Conservation (phyloP, 2,329 filamentous ascomycete genomes). For the Exutisphaerella laricina region DNA sequence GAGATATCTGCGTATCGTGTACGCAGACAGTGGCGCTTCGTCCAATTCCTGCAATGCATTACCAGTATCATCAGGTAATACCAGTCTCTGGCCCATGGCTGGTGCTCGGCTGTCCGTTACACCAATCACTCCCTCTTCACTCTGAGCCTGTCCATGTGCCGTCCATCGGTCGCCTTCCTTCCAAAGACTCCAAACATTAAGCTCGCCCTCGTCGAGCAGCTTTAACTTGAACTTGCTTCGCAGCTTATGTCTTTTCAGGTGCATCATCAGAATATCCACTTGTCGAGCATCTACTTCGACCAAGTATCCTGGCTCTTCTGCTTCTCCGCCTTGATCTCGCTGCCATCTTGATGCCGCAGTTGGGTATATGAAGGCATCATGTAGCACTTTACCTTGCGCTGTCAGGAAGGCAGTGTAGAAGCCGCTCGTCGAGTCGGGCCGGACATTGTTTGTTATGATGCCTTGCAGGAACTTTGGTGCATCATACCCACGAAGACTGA, state of each 20-base stretch:
- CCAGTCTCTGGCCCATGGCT: constrained; percentile 32
- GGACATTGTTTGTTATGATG: constrained; percentile 69
- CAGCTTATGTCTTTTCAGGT: constrained; percentile 80
- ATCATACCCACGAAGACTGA: constrained; percentile 73
- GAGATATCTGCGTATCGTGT: constrained; percentile 71
- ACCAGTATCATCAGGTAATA: constrained; percentile 30
- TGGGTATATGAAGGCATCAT: constrained; percentile 88
- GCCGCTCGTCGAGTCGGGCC: constrained; percentile 46
- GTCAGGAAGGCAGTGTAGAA: constrained; percentile 84
- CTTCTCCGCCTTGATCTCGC: constrained; percentile 17
- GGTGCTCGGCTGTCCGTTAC: constrained; percentile 36
- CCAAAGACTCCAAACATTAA: constrained; percentile 70
- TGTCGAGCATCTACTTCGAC: constrained; percentile 75
- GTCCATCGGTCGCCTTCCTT: constrained; percentile 45
- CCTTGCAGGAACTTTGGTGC: constrained; percentile 83
- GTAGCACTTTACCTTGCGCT: constrained; percentile 70
- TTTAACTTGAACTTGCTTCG: constrained; percentile 70
- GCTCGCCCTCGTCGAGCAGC: constrained; percentile 59
- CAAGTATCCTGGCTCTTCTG: constrained; percentile 55
- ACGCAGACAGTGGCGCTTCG: constrained; percentile 45
- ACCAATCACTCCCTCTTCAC: constrained; percentile 32
- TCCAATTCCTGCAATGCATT: constrained; percentile 35
- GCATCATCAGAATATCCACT: constrained; percentile 57
- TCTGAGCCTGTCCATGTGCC: constrained; percentile 21
- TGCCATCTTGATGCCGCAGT: constrained; percentile 37